Percentiles rank a stretch among this genome's conserved stretches.
phyloP scores from a whole-genome alignment of 768 basidiomycete species.

The Butyriboletus loyo region DNA sequence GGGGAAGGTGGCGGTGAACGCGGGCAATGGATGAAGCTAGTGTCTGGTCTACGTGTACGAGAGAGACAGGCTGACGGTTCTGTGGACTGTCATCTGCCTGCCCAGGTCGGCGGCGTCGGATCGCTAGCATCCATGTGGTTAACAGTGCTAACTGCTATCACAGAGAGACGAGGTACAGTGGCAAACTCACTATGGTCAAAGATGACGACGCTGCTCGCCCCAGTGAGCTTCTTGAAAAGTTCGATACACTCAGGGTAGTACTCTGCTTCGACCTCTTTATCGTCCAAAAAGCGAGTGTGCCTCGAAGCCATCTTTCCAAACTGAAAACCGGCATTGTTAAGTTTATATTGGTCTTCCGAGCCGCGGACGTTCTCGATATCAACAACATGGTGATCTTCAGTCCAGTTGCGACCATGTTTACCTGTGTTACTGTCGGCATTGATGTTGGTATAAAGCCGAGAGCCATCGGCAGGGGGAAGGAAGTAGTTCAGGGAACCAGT shows the following conservation, averaged over 20 bases:
- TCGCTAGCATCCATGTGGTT: constrained; percentile 27
- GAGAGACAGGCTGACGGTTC: constrained; percentile 42
- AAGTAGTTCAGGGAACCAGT: constrained; percentile 18
- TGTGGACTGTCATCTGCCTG: constrained; percentile 35
- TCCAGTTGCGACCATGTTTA: constrained; percentile 20
- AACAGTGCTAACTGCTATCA: background rate
- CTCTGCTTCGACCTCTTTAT: constrained; percentile 33
- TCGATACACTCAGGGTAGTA: constrained; percentile 41
- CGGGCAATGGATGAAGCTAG: constrained; percentile 37
- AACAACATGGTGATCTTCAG: constrained; percentile 7
- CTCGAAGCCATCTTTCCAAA: constrained; percentile 22
- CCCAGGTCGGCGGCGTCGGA: constrained; percentile 40
- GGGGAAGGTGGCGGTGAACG: constrained; percentile 43
- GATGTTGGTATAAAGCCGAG: constrained; percentile 14
- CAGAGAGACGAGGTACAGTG: background rate
- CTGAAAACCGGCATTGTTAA: constrained; percentile 38
- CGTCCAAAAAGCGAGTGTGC: constrained; percentile 33
- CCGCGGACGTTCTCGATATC: constrained; percentile 35
- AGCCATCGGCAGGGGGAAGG: constrained; percentile 17
- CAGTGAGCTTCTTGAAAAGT: constrained; percentile 38
- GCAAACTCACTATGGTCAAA: constrained; percentile 40
- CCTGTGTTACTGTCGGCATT: constrained; percentile 18
- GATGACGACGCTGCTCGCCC: constrained; percentile 37
- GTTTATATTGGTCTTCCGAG: constrained; percentile 29
- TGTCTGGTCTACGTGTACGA: constrained; percentile 48